A percentile compares a stretch with the other conserved stretches of the same genome.
Evolutionary conservation across 2,329 filamentous ascomycete genomes (phyloP).

Genomic region (Nannizziopsis arthrosporioides): DNA sequence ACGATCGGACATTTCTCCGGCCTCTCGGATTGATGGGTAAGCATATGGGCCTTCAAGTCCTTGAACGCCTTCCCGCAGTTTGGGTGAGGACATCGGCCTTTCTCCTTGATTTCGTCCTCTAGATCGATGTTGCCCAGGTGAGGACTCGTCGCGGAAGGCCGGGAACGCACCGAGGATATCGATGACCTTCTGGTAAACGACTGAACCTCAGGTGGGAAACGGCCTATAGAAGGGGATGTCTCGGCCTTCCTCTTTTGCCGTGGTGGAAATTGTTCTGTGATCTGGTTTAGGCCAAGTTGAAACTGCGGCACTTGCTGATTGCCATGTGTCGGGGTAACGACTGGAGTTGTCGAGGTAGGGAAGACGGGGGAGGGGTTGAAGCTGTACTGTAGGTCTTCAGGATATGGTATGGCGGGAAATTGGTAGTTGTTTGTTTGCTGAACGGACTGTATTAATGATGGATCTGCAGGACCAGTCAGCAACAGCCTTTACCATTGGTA

Average conservation of each 20-base stretch:
- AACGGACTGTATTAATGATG: constrained; percentile 46
- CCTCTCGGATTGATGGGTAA: constrained; percentile 81
- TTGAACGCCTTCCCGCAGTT: constrained; percentile 82
- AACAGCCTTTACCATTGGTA: background rate
- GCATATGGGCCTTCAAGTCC: constrained; percentile 85
- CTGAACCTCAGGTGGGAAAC: constrained; percentile 39
- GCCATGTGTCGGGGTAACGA: constrained; percentile 16
- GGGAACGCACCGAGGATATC: constrained; percentile 58
- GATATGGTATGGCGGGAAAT: constrained; percentile 25
- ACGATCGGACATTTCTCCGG: constrained; percentile 90
- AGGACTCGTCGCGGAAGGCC: constrained; percentile 48
- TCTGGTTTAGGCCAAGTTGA: background rate
- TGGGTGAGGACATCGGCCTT: constrained; percentile 64
- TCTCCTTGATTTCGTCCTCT: constrained; percentile 51
- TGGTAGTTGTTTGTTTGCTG: constrained; percentile 22
- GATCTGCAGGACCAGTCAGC: constrained; percentile 34
- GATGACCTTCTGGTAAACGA: constrained; percentile 49
- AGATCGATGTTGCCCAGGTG: constrained; percentile 40
- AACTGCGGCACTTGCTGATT: constrained; percentile 17
- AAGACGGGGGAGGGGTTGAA: constrained; percentile 28
- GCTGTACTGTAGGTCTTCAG: constrained; percentile 24
- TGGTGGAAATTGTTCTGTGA: constrained; percentile 16
- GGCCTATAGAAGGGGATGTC: constrained; percentile 55
- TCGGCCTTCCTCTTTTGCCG: constrained; percentile 17
- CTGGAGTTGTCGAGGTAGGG: constrained; percentile 22